These are phyloP conservation scores for Aureobasidium vineae DNA, from an alignment of 2,329 filamentous ascomycete species.

Conservation along the genomic window DNA sequence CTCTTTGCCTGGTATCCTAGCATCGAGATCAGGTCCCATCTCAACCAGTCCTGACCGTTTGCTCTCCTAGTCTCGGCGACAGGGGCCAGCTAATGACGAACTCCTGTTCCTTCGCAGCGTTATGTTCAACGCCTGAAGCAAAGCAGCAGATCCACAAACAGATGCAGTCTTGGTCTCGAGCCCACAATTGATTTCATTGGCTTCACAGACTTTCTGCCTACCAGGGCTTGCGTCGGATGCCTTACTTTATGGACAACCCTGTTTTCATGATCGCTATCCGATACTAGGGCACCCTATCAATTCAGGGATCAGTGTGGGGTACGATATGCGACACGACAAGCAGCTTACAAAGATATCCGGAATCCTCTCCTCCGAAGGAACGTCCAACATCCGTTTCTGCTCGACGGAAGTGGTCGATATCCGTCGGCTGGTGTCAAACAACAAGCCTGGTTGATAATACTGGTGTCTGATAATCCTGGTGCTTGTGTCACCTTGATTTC, in stretches of 20 bases:
- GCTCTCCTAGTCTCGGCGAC: background rate
- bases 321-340: background rate
- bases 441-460: background rate
- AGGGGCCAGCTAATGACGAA: background rate
- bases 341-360: conserved; percentile 9
- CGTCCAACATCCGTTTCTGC: background rate
- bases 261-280: too few species aligned
- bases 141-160: background rate
- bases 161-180: background rate
- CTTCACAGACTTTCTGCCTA: background rate
- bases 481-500: background rate
- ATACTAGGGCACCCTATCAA: background rate
- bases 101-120: background rate
- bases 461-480: background rate
- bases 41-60: background rate
- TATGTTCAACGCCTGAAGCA: background rate
- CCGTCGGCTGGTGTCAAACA: background rate
- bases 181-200: background rate
- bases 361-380: background rate
- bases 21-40: background rate
- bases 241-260: background rate
- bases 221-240: background rate
- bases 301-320: background rate
- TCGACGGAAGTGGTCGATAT: background rate
- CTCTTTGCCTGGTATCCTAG: background rate